Evolutionary conservation across 176 grass and related monocot species (phyloP).

Genomic region (Oryza glaberrima): DNA sequence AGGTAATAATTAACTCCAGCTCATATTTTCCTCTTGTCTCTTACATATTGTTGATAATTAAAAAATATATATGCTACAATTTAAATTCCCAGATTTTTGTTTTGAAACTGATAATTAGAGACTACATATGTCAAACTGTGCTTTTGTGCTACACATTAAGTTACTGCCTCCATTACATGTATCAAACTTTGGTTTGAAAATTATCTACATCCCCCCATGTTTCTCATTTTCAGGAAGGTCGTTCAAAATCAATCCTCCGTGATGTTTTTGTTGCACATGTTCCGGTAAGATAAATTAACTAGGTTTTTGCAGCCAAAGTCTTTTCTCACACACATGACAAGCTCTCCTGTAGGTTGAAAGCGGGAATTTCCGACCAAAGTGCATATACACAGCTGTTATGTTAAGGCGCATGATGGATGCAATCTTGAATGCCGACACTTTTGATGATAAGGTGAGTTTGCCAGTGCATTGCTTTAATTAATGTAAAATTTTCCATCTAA

Average conservation of each 20-base stretch:
- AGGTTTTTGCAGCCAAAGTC: constrained; percentile 29
- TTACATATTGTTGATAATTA: not conserved
- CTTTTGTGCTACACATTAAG: not conserved
- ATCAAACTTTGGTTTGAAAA: constrained; percentile 13
- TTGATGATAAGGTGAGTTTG: constrained; percentile 90
- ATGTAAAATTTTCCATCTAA: not conserved
- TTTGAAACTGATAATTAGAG: not conserved
- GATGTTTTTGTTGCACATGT: constrained; percentile 98
- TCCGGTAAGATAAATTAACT: constrained; percentile 58
- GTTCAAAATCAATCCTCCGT: constrained; percentile 67
- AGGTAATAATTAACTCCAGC: constrained; percentile 53
- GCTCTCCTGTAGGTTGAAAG: constrained; percentile 56
- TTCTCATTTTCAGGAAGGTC: constrained; percentile 61
- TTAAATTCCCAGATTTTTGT: not conserved
- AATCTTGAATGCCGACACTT: constrained; percentile 76
- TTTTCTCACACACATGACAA: constrained; percentile 1
- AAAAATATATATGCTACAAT: not conserved
- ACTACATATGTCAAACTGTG: not conserved
- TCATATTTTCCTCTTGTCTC: not conserved
- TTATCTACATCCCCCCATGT: not conserved
- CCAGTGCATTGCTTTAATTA: not conserved
- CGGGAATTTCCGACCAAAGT: constrained; percentile 77
- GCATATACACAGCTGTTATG: constrained; percentile 91
- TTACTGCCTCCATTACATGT: not conserved
- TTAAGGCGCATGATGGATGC: constrained; percentile 95